A percentile compares a stretch with the other conserved stretches of the same genome.
These are phyloP conservation scores for Pleurotus sapidus DNA, from an alignment of 768 basidiomycete genomes.

Conservation along the genomic window DNA sequence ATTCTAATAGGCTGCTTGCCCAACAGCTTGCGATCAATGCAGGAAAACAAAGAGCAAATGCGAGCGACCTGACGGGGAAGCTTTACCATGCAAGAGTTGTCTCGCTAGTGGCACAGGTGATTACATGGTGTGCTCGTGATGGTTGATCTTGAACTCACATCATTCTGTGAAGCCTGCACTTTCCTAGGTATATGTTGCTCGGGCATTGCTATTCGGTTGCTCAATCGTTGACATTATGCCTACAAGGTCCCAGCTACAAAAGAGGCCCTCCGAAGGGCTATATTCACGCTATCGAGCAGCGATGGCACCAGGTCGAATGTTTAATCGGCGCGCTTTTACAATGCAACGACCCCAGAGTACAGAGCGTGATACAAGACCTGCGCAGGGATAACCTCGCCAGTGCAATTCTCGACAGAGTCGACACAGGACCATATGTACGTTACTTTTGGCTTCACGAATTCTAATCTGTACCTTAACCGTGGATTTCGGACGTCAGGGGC, in stretches of 20 bases:
- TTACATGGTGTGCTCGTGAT: not conserved
- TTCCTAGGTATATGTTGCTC: constrained; percentile 45
- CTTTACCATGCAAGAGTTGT: constrained; percentile 61
- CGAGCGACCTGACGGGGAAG: constrained; percentile 50
- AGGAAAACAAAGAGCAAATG: constrained; percentile 89
- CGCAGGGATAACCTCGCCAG: constrained; percentile 72
- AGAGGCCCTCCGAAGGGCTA: constrained; percentile 89
- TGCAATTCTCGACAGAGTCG: constrained; percentile 74
- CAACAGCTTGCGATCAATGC: constrained; percentile 80
- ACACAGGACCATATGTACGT: constrained; percentile 76
- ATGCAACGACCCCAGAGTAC: constrained; percentile 64
- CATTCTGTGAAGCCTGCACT: constrained; percentile 50
- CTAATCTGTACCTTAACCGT: constrained; percentile 7
- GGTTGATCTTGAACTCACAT: not conserved
- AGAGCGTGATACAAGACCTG: constrained; percentile 59
- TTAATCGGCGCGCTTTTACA: constrained; percentile 80
- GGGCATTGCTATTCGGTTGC: not conserved
- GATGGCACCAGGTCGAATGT: constrained; percentile 91
- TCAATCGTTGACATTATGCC: not conserved
- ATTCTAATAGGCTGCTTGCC: not conserved
- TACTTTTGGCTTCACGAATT: not conserved
- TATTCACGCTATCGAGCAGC: constrained; percentile 88
- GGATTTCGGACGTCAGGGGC: constrained; percentile 42
- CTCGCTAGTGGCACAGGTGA: constrained; percentile 51
- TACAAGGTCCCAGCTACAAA: constrained; percentile 70